Evolutionary conservation across 441 rosid species (phyloP).

Genomic region (Manihot esculenta): DNA sequence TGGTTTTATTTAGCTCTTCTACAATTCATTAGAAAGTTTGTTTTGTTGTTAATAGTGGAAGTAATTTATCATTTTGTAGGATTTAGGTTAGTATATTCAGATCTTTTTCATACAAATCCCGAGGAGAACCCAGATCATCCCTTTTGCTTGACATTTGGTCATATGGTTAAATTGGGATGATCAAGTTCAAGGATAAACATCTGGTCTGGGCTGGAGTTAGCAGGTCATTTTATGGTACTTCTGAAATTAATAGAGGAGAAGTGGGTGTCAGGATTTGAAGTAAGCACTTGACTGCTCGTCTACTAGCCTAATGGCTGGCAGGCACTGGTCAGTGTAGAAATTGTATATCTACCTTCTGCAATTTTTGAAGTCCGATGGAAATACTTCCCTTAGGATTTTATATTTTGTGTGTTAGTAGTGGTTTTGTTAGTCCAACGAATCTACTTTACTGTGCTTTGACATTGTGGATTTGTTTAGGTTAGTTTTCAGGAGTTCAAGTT

Average conservation of each 20-base stretch:
- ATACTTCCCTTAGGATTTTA: slow-evolving; percentile 4
- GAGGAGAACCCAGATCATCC: neutral
- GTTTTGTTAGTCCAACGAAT: slow-evolving; percentile 1
- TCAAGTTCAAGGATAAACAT: no score
- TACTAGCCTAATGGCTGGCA: no score
- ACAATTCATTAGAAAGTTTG: neutral
- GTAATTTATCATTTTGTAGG: neutral
- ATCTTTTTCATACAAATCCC: neutral
- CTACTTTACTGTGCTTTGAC: neutral
- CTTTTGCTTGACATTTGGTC: neutral
- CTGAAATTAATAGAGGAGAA: no score
- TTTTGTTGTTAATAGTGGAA: neutral
- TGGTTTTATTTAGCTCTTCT: neutral
- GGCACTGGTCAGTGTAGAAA: neutral
- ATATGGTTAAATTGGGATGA: neutral
- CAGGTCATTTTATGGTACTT: no score
- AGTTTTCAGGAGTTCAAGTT: slow-evolving; percentile 62
- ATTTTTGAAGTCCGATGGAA: neutral
- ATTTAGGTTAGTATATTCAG: neutral
- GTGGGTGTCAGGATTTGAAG: no score
- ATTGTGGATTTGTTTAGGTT: slow-evolving; percentile 48
- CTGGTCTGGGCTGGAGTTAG: no score
- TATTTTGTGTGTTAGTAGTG: neutral
- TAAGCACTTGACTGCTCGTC: no score
- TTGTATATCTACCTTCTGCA: neutral